A percentile compares a stretch with the other conserved stretches of the same genome.
Evolutionary conservation across 129 eudicot species (phyloP).

Genomic region (Apium graveolens): DNA sequence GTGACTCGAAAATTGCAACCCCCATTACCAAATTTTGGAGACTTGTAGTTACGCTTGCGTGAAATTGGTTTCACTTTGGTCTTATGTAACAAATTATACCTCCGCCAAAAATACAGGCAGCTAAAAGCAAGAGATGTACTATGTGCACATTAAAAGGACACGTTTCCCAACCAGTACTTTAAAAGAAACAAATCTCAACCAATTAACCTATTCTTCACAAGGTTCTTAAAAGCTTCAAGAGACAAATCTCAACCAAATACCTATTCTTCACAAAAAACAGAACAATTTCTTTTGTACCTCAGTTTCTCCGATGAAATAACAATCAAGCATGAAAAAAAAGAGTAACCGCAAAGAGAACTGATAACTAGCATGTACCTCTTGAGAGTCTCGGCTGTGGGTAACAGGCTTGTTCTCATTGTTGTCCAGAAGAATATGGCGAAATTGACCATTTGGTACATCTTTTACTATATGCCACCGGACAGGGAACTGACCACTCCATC

Average conservation of each 20-base stretch:
- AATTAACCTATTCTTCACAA: too few species aligned
- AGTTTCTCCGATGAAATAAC: constrained; percentile 6
- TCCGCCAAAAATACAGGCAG: background rate
- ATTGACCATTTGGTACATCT: constrained; percentile 78
- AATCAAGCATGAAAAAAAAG: background rate
- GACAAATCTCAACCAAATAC: background rate
- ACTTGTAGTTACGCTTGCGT: background rate
- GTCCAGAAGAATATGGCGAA: constrained; percentile 83
- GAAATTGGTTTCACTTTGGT: background rate
- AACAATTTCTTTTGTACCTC: background rate
- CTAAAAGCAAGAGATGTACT: background rate
- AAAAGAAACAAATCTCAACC: background rate
- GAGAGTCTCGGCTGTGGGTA: constrained; percentile 95
- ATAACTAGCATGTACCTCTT: constrained; percentile 49
- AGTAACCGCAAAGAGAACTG: background rate
- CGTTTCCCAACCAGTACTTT: background rate
- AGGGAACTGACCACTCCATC: constrained; percentile 94
- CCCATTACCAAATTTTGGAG: background rate
- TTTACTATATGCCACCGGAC: constrained; percentile 85
- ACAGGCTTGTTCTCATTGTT: constrained; percentile 92
- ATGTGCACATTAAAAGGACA: background rate
- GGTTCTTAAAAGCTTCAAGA: background rate
- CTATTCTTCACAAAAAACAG: background rate
- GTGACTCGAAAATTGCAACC: background rate
- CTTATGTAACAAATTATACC: background rate